Conservation (phyloP, 768 basidiomycete species). For the Lentinula raphanica region DNA sequence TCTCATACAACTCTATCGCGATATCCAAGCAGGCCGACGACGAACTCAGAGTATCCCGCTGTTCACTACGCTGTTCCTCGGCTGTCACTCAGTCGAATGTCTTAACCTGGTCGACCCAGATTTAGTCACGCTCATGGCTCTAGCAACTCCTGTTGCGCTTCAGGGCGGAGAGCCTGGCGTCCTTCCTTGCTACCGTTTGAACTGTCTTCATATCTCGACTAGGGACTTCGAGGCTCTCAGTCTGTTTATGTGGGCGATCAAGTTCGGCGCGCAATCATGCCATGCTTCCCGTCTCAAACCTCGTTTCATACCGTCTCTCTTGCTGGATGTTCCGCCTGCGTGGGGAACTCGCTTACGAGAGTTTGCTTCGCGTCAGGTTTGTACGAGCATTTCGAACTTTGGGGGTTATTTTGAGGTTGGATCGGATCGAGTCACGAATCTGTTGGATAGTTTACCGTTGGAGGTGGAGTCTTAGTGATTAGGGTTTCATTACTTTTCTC, state of each 20-base stretch:
- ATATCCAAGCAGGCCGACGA: not conserved
- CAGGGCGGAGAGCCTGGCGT: not conserved
- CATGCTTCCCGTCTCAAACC: not conserved
- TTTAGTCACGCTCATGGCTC: not conserved
- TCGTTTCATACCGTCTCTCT: not conserved
- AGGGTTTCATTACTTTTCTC: too few species aligned
- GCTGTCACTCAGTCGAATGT: not conserved
- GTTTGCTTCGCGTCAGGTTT: not conserved
- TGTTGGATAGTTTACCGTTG: not conserved
- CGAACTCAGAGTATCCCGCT: not conserved
- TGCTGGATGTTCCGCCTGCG: not conserved
- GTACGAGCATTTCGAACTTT: not conserved
- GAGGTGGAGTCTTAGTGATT: not conserved
- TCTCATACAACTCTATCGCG: not conserved
- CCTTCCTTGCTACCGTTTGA: not conserved
- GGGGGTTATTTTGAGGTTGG: not conserved
- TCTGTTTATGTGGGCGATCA: not conserved
- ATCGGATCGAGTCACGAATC: not conserved
- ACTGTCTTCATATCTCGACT: not conserved
- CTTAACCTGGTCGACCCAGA: not conserved
- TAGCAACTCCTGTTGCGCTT: not conserved
- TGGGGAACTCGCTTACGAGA: not conserved
- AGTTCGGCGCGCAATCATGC: too few species aligned
- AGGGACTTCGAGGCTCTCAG: not conserved
- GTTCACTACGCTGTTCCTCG: not conserved